These are phyloP conservation scores for Pelargonium exstipulatum DNA, from an alignment of 441 rosid genomes.

Conservation along the genomic window DNA sequence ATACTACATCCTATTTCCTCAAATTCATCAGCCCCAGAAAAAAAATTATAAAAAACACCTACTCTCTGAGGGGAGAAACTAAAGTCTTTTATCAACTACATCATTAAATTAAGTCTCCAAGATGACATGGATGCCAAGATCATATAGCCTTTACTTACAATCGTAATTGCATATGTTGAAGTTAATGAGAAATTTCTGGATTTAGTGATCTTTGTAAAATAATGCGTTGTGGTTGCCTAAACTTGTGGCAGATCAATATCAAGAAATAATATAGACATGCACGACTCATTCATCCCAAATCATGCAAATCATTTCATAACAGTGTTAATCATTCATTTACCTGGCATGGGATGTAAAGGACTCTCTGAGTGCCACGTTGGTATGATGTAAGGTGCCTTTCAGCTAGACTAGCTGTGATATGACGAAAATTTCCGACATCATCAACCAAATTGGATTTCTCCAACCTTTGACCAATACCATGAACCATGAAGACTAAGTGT, in stretches of 20 bases:
- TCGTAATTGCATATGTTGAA: neutral
- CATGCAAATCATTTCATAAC: neutral
- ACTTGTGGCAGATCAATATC: slow-evolving; percentile 4
- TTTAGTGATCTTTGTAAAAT: slow-evolving; percentile 1
- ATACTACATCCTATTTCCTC: neutral
- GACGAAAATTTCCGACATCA: slow-evolving; percentile 87
- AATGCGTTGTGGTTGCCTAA: neutral
- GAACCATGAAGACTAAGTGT: slow-evolving; percentile 97
- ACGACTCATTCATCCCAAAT: neutral
- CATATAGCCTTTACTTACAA: neutral
- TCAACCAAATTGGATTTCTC: slow-evolving; percentile 98
- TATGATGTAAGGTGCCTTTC: slow-evolving; percentile 72
- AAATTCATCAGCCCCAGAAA: neutral
- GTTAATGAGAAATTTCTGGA: neutral
- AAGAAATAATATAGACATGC: neutral
- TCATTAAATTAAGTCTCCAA: too few species aligned
- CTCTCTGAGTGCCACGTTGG: slow-evolving; percentile 74
- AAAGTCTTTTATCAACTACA: too few species aligned
- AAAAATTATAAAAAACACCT: neutral
- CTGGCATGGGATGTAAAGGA: slow-evolving; percentile 98
- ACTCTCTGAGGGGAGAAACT: neutral
- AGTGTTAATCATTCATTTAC: slow-evolving; percentile 28
- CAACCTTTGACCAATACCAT: slow-evolving; percentile 96
- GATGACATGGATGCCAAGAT: neutral
- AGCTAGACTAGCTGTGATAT: slow-evolving; percentile 69